Percentiles rank a stretch among this genome's conserved stretches.
phyloP scores from a whole-genome alignment of 2,329 filamentous ascomycete genomes.

The Fusarium scirpi region DNA sequence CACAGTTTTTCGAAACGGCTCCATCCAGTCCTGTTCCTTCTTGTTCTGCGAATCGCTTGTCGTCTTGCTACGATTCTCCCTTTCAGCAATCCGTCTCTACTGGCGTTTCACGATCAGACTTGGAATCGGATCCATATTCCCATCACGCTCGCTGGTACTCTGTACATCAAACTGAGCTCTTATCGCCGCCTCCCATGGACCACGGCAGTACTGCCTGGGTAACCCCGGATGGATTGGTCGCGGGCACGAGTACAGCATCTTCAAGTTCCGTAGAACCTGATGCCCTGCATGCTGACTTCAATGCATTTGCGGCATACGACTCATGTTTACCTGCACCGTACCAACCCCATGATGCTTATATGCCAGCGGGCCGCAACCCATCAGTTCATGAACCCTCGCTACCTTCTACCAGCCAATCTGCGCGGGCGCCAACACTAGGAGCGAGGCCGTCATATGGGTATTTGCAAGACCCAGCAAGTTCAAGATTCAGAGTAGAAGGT shows the following conservation, averaged over 20 bases:
- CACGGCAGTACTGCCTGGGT: constrained; percentile 57
- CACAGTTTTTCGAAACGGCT: constrained; percentile 40
- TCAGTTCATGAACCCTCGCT: constrained; percentile 37
- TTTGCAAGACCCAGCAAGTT: constrained; percentile 37
- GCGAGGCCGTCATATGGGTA: constrained; percentile 42
- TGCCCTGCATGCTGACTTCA: constrained; percentile 64
- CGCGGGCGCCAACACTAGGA: constrained; percentile 31
- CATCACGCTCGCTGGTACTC: constrained; percentile 52
- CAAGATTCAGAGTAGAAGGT: constrained; percentile 39
- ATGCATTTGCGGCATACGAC: constrained; percentile 63
- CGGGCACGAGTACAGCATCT: constrained; percentile 48
- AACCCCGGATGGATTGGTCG: constrained; percentile 55
- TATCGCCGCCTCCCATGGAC: constrained; percentile 53
- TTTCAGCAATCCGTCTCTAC: constrained; percentile 55
- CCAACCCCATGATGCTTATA: constrained; percentile 60
- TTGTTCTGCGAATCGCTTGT: constrained; percentile 51
- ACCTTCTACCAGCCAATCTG: constrained; percentile 35
- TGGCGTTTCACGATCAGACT: constrained; percentile 58
- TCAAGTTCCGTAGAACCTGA: constrained; percentile 58
- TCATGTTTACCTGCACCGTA: constrained; percentile 57
- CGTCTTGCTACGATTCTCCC: constrained; percentile 61
- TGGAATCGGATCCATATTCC: constrained; percentile 55
- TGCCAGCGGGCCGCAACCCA: constrained; percentile 50
- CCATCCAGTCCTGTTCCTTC: constrained; percentile 51
- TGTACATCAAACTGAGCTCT: constrained; percentile 31